Base-by-base conservation (phyloP, 2,329 filamentous ascomycete genomes). In the Ophiostoma novo-ulmi region DNA sequence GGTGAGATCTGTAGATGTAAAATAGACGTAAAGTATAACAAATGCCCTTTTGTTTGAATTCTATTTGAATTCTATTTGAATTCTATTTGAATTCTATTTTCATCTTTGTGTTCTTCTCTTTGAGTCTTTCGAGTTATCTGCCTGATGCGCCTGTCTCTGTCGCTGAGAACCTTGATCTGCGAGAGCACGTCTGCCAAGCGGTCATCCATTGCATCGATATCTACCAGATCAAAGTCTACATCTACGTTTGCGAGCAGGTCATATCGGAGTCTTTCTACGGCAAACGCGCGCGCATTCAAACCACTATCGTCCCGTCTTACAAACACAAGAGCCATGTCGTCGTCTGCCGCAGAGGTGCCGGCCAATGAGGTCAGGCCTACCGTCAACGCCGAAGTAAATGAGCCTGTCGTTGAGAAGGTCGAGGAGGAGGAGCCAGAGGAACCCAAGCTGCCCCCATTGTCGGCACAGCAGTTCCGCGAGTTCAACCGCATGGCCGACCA, bases 401-500 rank as follows among this genome's bases (percentile, higher is more conserved):
- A 38, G 63, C 48, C 64, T 5, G 31, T 20, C 14, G 39, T 31
- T 14, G 55, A 55, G 7, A 66, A 66, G 61, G 38, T 22, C 31
- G 67, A 71, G 39, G 70, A 71, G 39, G 70, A 69, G 70, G 61
- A 36, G 35, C 38, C 38, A 22, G 44, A 69, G 17, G 52, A 70
- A 61, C 71, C 72, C 8, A 69, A 68, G 17, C 79, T 91, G 1
- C 88, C 90, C 0, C 87, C 89, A 35, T 82, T 94, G 39, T 88
- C 87, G 0, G 79, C 87, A 1, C 81, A 84, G 70, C 90, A 94
- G 71, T 93, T 92, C 76, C 83, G 83, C 68, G 80, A 83, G 55
- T 94, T 90, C 79, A 93, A 94, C 80, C 83, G 83, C n/a, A 81
- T 93, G 76, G 89, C 91, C 0, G 90, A 91, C 71, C 85, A 86